phyloP scores from a whole-genome alignment of 164 flowering plant genomes.

The Sedum album region DNA sequence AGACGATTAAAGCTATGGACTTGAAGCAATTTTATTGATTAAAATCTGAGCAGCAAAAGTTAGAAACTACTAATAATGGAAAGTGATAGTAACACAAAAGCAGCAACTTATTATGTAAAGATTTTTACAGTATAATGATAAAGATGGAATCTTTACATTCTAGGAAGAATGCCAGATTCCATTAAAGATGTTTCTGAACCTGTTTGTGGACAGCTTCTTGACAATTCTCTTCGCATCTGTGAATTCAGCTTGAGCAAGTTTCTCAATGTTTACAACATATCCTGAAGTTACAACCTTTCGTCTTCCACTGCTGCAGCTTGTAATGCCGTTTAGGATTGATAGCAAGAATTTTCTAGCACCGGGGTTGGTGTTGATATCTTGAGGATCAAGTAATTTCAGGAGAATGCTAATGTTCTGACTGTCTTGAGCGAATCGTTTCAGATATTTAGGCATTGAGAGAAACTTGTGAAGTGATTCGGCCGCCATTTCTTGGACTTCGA shows the following conservation, averaged over 20 bases:
- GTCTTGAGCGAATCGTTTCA: slow-evolving; percentile 51
- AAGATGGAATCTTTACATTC: slow-evolving; percentile 7
- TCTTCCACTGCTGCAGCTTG: slow-evolving; percentile 57
- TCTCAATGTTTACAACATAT: slow-evolving; percentile 54
- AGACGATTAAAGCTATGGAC: background rate
- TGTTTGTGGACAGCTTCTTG: slow-evolving; percentile 45
- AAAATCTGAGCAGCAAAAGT: background rate
- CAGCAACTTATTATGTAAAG: background rate
- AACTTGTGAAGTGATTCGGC: slow-evolving; percentile 53
- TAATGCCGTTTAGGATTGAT: slow-evolving; percentile 45
- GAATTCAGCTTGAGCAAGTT: slow-evolving; percentile 66
- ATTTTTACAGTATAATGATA: slow-evolving; percentile 11
- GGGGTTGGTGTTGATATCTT: slow-evolving; percentile 29
- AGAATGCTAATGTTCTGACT: slow-evolving; percentile 37
- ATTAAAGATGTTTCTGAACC: slow-evolving; percentile 45
- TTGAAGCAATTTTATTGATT: background rate
- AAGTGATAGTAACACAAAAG: background rate
- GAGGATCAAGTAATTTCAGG: slow-evolving; percentile 52
- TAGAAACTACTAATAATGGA: background rate
- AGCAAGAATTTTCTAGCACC: slow-evolving; percentile 56
- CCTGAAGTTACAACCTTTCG: slow-evolving; percentile 61
- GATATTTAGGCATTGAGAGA: slow-evolving; percentile 47
- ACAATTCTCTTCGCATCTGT: slow-evolving; percentile 66
- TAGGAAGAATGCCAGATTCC: slow-evolving; percentile 53
- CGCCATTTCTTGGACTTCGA: slow-evolving; percentile 67